Evolutionary conservation across 225 moss, liverwort and hornwort species (phyloP), one percentile per base, ranked within the genome.

Genomic region (Sphagnum tenellum): DNA sequence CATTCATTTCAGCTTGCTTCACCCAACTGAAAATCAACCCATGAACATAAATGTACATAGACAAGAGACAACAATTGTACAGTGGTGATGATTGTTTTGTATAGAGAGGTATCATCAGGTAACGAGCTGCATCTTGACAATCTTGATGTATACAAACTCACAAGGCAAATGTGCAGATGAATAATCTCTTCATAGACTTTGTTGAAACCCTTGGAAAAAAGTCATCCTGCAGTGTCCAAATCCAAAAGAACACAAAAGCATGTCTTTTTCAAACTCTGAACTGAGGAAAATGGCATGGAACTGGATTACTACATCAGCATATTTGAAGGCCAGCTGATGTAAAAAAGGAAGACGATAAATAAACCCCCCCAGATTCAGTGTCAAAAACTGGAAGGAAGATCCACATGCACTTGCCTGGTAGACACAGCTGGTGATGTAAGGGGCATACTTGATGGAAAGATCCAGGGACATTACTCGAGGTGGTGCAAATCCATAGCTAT

Each of bases 191-290:
- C 67, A 78, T 85, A 11, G 88, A 57, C 7, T 78, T 66, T 12
- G 88, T 90, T 44, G 90, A 88, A 63, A 83, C 74, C 68, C 90
- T 85, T 64, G 90, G 83, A 47, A 90, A 67, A 76, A 90, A 90
- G 59, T 90, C 88, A 67, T 90, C 90, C 90, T 90, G 75, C 49
- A 62, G 29, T 1, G 29, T 29, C 29, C 29, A 29, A 29, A 29
- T 29, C 29, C 29, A 29, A 29, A 29, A 50, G 5, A 9, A 47
- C 9, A 64, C 29, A 55, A 63, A 12, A 74, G 64, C 63, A 58
- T 64, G 9, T 14, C 2, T 44, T 46, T 3, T 10, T 13, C 48
- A 47, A 7, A 44, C 51, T 29, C 51, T 56, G 44, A 3, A 62
- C 46, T 4, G n/a, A 12, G 8, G 44, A 12, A 48, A 62, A 2